Base-by-base conservation (phyloP, 345 rosid genomes). In the Brassica incana region DNA sequence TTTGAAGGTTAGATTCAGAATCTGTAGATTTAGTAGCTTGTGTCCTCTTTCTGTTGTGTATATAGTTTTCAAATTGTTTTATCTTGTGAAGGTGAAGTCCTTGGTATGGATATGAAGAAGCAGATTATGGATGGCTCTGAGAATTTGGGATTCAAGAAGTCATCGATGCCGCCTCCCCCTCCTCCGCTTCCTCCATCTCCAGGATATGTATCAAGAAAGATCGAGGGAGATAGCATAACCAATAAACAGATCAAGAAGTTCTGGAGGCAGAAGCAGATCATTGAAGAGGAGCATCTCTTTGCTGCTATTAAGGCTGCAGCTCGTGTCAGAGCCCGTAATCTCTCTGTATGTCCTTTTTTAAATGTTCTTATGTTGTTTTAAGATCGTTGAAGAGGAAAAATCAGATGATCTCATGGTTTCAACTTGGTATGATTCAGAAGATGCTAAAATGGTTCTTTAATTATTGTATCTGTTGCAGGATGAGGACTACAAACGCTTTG, bases 261-360 rank as follows among this genome's bases (percentile, higher is more conserved):
- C 76, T 94, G 97, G 97, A 89, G 90, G 83, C 84, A 80, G 85
- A 94, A 88, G 80, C 88, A 84, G 58, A 73, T 87, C 48, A 86
- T 78, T 54, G 92, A 92, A 86, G 97, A 94, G 80, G 96, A 90
- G 40, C 98, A 92, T 78, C 90, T 94, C 81, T 86, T 88, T 27
- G 95, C 94, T 67, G 97, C 98, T 66, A 90, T 92, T 80, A 94
- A 94, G 74, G 97, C 97, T 11, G 93, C 96, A 0, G 98, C 97
- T 35, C 90, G 90, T 71, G 78, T 90, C 72, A 83, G 94, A 67
- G 97, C 90, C 12, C 85, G 87, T 20, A 90, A 85, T 70, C 83
- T 94, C 72, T 82, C 88, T 10, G 98, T 94, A 85, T 82, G 88
- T 72, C 56, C 27, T 54, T 14, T 15, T 54, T 38, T n/a, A 5